Base-by-base conservation (phyloP, 148 eudicot species). In the Salicornia ramosissima region DNA sequence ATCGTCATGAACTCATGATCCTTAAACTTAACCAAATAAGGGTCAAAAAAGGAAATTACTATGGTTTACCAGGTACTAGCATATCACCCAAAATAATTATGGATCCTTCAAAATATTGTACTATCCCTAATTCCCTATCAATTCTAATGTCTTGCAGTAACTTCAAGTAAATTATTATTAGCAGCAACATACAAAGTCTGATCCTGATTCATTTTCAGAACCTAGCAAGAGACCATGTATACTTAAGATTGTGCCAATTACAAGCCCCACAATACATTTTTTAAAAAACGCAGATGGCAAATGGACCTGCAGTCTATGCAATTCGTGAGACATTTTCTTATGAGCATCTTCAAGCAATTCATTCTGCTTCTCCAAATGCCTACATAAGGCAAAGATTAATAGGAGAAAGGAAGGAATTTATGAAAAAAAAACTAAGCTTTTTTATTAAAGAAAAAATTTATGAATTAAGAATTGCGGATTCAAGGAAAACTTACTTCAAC, bases 301-400 rank as follows among this genome's bases (percentile, higher is more conserved):
- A 49, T 29, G 36, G 28, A 84, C 91, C 85, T 82, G 83, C 70
- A 87, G 87, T 65, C 61, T 76, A 50, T 80, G 87, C 71, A 85
- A 69, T 68, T 85, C 89, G 46, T 81, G 83, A 26, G 87, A 70
- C 86, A 87, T 83, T 21, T 79, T 80, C 67, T 74, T 78, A 51
- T 81, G 77, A 19, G 86, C 82, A 57, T 85, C 80, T 72, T 72
- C 68, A 18, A 84, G 83, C 46, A 82, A 72, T 67, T 80, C 83
- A 10, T 70, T 65, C 71, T 84, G 84, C 79, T 86, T 84, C 76
- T 82, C 87, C 81, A 86, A 80, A 52, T 85, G 87, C 80, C 88
- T 87, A 77, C 71, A 70, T n/a, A 18, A 61, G 46, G 21, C 64
- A 15, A 51, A 1, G 21, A 57, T 42, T 21, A 15, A 12, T 4